Evolutionary conservation across 495 filamentous ascomycete species (phyloP).

Genomic region (Aspergillus coremiiformis): DNA sequence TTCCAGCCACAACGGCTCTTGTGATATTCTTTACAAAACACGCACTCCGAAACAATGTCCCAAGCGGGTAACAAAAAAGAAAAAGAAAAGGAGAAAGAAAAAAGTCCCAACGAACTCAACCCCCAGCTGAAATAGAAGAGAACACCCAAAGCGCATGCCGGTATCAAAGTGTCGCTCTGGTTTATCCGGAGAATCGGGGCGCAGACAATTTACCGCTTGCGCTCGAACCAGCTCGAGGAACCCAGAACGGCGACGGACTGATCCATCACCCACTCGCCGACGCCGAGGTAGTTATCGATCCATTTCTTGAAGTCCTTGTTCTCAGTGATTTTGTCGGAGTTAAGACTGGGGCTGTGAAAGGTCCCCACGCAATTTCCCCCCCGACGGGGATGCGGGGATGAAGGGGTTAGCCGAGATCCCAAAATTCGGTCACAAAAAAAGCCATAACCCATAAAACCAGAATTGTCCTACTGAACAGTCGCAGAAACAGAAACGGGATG

Average conservation of each 20-base stretch:
- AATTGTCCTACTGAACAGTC: background rate
- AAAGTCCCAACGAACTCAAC: background rate
- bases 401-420: conserved; percentile 24
- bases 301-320: conserved; percentile 81
- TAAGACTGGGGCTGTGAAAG: conserved; percentile 68
- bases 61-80: background rate
- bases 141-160: background rate
- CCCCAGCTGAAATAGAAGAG: background rate
- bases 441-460: background rate
- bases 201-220: conserved; percentile 55
- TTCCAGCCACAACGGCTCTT: background rate
- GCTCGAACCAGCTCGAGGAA: conserved; percentile 81
- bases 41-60: background rate
- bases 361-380: conserved; percentile 27
- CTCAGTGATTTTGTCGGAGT: conserved; percentile 76
- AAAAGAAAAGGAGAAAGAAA: no score
- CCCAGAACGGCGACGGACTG: conserved; percentile 87
- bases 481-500: background rate
- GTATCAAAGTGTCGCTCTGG: background rate
- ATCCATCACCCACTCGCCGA: conserved; percentile 98
- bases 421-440: background rate
- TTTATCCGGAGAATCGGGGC: background rate
- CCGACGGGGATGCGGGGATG: conserved; percentile 27
- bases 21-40: conserved; percentile 1
- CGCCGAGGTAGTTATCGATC: conserved; percentile 89